Evolutionary conservation across 2,329 filamentous ascomycete species (phyloP).

Genomic region (Teratosphaeriaceae sp.): DNA sequence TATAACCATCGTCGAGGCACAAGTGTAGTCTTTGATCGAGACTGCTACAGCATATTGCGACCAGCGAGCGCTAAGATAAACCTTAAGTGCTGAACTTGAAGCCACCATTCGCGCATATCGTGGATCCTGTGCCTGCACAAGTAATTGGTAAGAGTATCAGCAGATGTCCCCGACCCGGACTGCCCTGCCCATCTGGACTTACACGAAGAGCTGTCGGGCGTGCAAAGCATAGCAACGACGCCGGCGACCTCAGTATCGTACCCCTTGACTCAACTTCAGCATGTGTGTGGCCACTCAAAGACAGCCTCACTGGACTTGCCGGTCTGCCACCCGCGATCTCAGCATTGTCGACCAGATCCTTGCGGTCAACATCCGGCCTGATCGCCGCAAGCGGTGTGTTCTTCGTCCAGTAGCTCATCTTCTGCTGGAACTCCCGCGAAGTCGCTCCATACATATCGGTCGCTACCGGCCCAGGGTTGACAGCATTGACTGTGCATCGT

Average conservation of each 20-base stretch:
- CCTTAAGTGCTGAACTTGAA: slow-evolving; percentile 50
- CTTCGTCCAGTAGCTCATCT: slow-evolving; percentile 55
- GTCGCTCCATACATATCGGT: slow-evolving; percentile 56
- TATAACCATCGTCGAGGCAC: too few relatives aligned
- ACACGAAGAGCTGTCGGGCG: slow-evolving; percentile 64
- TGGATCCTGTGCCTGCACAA: slow-evolving; percentile 70
- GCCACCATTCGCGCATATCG: slow-evolving; percentile 74
- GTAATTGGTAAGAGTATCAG: too few relatives aligned
- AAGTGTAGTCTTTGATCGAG: too few relatives aligned
- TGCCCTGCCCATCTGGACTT: too few relatives aligned
- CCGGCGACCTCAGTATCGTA: slow-evolving; percentile 68
- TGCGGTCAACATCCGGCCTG: slow-evolving; percentile 54
- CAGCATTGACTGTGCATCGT: slow-evolving; percentile 56
- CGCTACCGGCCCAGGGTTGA: slow-evolving; percentile 60
- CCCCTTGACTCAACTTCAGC: slow-evolving; percentile 32
- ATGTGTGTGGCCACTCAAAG: not conserved
- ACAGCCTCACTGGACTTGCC: slow-evolving; percentile 25
- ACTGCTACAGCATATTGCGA: too few relatives aligned
- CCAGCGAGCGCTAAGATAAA: too few relatives aligned
- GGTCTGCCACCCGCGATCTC: slow-evolving; percentile 48
- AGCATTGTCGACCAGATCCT: slow-evolving; percentile 44
- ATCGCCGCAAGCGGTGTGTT: slow-evolving; percentile 59
- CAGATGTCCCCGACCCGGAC: too few relatives aligned
- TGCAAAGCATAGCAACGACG: slow-evolving; percentile 69
- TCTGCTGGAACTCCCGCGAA: slow-evolving; percentile 50